Conservation (phyloP, 345 rosid genomes). For the Citrus medica region DNA sequence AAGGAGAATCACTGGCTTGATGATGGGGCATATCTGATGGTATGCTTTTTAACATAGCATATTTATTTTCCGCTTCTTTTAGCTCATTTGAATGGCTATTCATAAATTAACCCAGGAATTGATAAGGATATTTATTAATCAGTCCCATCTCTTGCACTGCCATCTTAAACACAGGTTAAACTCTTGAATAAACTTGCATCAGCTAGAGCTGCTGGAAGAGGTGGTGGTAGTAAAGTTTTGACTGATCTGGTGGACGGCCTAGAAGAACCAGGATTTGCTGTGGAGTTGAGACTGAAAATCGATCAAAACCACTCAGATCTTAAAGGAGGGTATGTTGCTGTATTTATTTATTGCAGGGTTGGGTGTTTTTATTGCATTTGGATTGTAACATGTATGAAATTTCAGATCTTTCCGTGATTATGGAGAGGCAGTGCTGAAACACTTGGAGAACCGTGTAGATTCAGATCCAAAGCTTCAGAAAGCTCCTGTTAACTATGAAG, state of each 20-base stretch:
- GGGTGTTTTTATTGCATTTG: background rate
- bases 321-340: conserved; percentile 73
- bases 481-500: conserved; percentile 87
- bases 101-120: conserved; percentile 1
- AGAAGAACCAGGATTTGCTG: conserved; percentile 71
- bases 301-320: conserved; percentile 79
- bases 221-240: conserved; percentile 78
- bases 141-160: conserved; percentile 4
- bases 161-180: conserved; percentile 61
- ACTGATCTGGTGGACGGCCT: conserved; percentile 81
- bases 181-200: conserved; percentile 92
- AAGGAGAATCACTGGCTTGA: conserved; percentile 99
- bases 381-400: conserved; percentile 3
- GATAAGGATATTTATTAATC: background rate
- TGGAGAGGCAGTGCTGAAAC: conserved; percentile 82
- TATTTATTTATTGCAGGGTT: conserved; percentile 1
- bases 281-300: conserved; percentile 86
- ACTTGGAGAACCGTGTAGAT: conserved; percentile 53
- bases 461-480: conserved; percentile 60
- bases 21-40: conserved; percentile 99
- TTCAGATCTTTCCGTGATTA: conserved; percentile 85
- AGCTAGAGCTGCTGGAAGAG: conserved; percentile 68
- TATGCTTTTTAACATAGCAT: conserved; percentile 24
- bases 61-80: background rate
- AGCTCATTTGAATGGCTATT: background rate